Base-by-base conservation (phyloP, 1,139 yeast genomes). In the Geotrichum bryndzae region DNA sequence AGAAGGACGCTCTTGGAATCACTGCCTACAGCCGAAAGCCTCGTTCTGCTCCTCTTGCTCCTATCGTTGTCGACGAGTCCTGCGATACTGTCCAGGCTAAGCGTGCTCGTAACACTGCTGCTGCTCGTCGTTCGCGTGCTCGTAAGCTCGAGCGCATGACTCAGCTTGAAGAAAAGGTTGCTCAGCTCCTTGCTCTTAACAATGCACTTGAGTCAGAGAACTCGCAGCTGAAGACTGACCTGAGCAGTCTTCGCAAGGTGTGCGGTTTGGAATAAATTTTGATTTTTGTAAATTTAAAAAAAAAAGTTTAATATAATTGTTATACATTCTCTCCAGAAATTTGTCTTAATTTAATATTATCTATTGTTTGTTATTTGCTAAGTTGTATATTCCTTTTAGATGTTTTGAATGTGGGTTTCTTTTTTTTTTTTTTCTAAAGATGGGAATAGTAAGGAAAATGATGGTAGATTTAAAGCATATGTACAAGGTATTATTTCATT, bases 81-180 rank as follows among this genome's bases (percentile, higher is more conserved):
- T 79, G 80, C 50, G 63, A 60, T 46, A 58, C 56, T 25, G 64
- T 60, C 13, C 38, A 46, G 25, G 73, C 89, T 71, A 92, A 92
- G 79, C 86, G 99, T 73, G 98, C 98, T 48, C 86, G 94, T 76
- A 94, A 94, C 80, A 94, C 99, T 29, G 97, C 92, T 75, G 98
- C 98, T 67, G 99, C 99, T 23, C 85, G 98, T 75, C 84, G 98
- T 72, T 91, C 97, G 51, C 83, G 99, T 71, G 97, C 97, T 51
- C 85, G 97, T 74, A 92, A 92, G 79, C 85, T 90, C 85, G 95
- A 91, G 76, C 84, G 97, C 75, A 90, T 92, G 96, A 72, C 78
- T 64, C 96, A 90, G 73, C 81, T 92, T 72, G 98, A 92, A 76
- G 84, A 78, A 33, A 87, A 85, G 72, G 96, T 92, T 65, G 94